Evolutionary conservation across 2,329 filamentous ascomycete genomes (phyloP), one percentile per base, ranked within the genome.

Genomic region (Colletotrichum ledebouriae): DNA sequence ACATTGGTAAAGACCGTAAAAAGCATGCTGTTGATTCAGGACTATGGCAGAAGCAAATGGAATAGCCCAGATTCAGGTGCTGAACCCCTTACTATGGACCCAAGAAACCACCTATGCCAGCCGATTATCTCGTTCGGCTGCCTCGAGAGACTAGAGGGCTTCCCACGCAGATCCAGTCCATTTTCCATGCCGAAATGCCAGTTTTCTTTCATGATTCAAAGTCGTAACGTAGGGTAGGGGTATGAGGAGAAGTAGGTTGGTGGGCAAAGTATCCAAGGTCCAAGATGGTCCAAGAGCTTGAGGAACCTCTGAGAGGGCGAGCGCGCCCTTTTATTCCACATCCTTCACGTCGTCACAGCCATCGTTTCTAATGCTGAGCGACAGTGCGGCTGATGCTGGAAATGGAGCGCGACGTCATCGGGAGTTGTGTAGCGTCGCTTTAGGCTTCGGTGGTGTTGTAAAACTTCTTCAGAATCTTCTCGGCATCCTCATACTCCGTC

Each of bases 401-500:
- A 57, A 57, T 50, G 57, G 60, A 68, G 60, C 41, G 64, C 56
- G 60, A 47, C 44, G 60, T 61, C 44, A 56, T 12, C 52, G 34
- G 60, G 49, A 61, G 73, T 72, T 65, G 70, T 72, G 60, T 42
- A 57, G 25, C 33, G 61, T 41, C 41, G 58, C 25, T 53, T 70
- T 73, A 72, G 47, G 64, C 71, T 56, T 71, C 70, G 33, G 52
- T 44, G 13, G 66, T 62, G 67, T 65, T 65, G 39, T 67, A 97
- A 79, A 93, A 97, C 72, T 85, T 82, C 77, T 84, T 87, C 76
- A 99, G 86, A 67, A 89, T 85, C 71, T 82, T 85, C 79, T 94
- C 90, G 58, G 92, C 92, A 61, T 92, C 90, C 53, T 84, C 78
- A 78, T 94, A 97, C 75, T 97, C 94, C 69, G 83, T 79, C 84